Percentiles rank a stretch among this genome's conserved stretches.
Evolutionary conservation across 169 alveolate genomes (phyloP).

Genomic region (Babesia bovis): DNA sequence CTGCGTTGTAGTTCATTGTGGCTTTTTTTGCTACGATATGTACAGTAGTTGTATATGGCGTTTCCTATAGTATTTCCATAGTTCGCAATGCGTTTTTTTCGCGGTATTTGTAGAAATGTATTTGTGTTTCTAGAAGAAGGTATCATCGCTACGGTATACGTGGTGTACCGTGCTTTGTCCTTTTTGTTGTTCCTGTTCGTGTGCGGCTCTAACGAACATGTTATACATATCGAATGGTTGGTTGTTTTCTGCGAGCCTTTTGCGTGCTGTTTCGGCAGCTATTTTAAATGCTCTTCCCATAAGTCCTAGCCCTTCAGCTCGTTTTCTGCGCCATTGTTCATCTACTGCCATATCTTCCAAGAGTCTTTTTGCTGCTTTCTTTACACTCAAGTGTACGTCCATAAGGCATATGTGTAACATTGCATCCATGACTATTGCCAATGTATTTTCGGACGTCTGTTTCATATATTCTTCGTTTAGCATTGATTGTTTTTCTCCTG

Average conservation of each 20-base stretch:
- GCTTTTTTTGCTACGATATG: no score
- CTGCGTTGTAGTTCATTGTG: not conserved
- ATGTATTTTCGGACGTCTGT: constrained; percentile 78
- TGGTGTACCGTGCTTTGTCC: not conserved
- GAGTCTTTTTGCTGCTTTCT: constrained; percentile 83
- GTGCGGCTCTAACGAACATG: constrained; percentile 35
- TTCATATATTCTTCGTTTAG: constrained; percentile 72
- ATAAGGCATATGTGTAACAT: constrained; percentile 84
- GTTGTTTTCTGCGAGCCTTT: constrained; percentile 6
- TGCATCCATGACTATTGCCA: constrained; percentile 85
- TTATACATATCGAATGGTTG: constrained; percentile 25
- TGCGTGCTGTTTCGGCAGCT: constrained; percentile 67
- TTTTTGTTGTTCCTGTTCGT: not conserved
- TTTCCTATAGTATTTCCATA: no score
- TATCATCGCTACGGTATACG: constrained; percentile 26
- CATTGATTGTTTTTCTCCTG: constrained; percentile 57
- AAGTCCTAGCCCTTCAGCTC: constrained; percentile 86
- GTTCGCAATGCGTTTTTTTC: no score
- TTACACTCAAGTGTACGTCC: constrained; percentile 85
- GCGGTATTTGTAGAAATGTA: no score
- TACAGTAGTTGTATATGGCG: no score
- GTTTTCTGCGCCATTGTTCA: constrained; percentile 72
- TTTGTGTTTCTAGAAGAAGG: constrained; percentile 14
- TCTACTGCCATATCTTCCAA: constrained; percentile 87
- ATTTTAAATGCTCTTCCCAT: constrained; percentile 81